Evolutionary conservation across 148 eudicot genomes (phyloP), one percentile per base, ranked within the genome.

Genomic region (Chenopodium suecicum): DNA sequence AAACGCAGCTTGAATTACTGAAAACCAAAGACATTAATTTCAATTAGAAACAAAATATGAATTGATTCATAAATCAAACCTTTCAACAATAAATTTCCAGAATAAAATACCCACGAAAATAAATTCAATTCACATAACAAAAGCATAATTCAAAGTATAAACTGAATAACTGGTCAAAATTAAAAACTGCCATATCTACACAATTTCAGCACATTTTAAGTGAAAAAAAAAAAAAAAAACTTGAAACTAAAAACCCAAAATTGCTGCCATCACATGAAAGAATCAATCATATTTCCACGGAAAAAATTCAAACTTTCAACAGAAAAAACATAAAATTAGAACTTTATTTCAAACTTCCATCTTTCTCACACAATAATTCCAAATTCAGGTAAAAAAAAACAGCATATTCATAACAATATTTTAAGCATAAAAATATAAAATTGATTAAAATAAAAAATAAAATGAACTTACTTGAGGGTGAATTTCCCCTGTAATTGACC

Each of bases 381-480:
- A 75, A 19, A 75, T 7, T 48, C 13, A 29, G 74, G 22, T 29
- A 7, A 46, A 14, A 46, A 14, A 37, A 64, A 75, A 60, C 41
- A 25, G 3, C 13, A 27, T 54, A 25, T 25, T 3, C 20, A 22
- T 1, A 20, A 46, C 29, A 47, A 2, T 48, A 46, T 41, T 34
- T 41, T 41, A 62, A 29, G 68, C 37, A 46, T n/a, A 12, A 37
- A 67, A 52, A 69, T 25, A 75, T 14, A 31, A 46, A 73, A 29
- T 25, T 23, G 17, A 60, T 16, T 2, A 13, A 25, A 76, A 62
- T 0, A 14, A 2, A 0, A 11, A 37, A 4, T 6, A 22, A 75
- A 60, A 17, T 0, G 41, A 71, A 52, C 78, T 76, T 80, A 84
- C 83, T 70, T 8, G 77, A 63, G 66, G 29, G 54, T 76, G 72